These are phyloP conservation scores for Syzygium jambos DNA, from an alignment of 345 rosid genomes.

Conservation along the genomic window DNA sequence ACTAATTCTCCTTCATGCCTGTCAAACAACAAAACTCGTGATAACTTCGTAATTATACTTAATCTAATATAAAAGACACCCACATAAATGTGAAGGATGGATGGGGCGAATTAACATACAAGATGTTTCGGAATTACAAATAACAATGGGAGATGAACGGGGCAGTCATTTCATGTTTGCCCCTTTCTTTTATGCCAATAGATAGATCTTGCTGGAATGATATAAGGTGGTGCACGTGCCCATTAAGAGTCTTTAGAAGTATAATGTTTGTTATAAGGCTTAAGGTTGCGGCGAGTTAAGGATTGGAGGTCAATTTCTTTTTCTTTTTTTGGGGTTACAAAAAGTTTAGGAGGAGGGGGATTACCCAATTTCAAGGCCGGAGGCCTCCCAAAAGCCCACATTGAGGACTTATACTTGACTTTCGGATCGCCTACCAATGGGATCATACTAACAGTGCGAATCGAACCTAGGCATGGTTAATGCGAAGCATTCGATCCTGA, in stretches of 20 bases:
- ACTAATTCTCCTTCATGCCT: not conserved
- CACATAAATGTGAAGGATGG: not conserved
- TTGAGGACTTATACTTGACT: too few species aligned
- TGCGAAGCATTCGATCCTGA: not conserved
- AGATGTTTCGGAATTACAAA: not conserved
- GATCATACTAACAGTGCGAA: too few species aligned
- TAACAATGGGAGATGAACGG: not conserved
- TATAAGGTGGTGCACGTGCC: not conserved
- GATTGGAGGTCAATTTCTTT: too few species aligned
- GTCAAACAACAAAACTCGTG: not conserved
- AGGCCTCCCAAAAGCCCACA: too few species aligned
- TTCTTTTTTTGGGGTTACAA: too few species aligned
- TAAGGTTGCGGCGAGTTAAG: too few species aligned
- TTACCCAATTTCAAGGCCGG: too few species aligned
- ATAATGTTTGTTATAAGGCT: not conserved
- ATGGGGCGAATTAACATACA: not conserved
- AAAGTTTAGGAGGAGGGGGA: too few species aligned
- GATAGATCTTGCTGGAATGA: not conserved
- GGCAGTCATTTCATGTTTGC: not conserved
- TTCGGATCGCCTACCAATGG: too few species aligned
- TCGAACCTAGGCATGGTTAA: not conserved
- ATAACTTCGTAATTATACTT: not conserved
- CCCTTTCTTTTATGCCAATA: not conserved
- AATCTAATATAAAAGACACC: not conserved
- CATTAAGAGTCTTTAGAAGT: not conserved